Base-by-base conservation (phyloP, 208 protist species). In the Acanthamoeba healyi region DNA sequence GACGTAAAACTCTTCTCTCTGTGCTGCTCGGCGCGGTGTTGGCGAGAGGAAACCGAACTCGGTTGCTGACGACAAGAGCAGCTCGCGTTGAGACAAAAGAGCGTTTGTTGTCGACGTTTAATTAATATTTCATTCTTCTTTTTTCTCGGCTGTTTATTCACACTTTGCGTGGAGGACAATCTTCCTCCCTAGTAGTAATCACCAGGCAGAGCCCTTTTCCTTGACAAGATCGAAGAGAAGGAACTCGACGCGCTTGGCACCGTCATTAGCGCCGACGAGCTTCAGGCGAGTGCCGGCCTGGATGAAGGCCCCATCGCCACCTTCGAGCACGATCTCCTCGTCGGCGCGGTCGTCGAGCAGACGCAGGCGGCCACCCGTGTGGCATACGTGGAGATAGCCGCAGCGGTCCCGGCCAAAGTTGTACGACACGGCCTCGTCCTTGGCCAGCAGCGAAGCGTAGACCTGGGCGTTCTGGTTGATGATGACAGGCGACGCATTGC, bases 381-480 rank as follows among this genome's bases (percentile, higher is more conserved):
- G 15, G 58, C 58, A 9, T 9, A 65, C 17, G n/a, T 93, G 88
- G 42, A 93, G 29, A 34, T 93, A 93, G 42, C 32, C 88, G 51
- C 26, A 61, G 9, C 88, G n/a, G 44, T 29, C 44, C 12, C 7
- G 10, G 22, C 32, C 58, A 19, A 93, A 38, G 5, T 9, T 29
- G 49, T 93, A 82, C 4, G 61, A n/a, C 36, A 93, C 88, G 12
- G 12, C 24, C 32, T 93, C 70, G 63, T 38, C 61, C 63, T 89
- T 46, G 58, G 36, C 42, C 6, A 93, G 88, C 5, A 67, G 10
- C 6, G 61, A 82, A 22, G 88, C 88, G 63, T 42, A 93, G 38
- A 82, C 10, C 88, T 93, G 12, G 40, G 44, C 70, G 70, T 93
- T 65, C 44, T 93, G 88, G 67, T 93, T 93, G 44, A 93, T 82